phyloP scores from a whole-genome alignment of 1,139 yeast species.

The Suzukiozyma palmioleophila region DNA sequence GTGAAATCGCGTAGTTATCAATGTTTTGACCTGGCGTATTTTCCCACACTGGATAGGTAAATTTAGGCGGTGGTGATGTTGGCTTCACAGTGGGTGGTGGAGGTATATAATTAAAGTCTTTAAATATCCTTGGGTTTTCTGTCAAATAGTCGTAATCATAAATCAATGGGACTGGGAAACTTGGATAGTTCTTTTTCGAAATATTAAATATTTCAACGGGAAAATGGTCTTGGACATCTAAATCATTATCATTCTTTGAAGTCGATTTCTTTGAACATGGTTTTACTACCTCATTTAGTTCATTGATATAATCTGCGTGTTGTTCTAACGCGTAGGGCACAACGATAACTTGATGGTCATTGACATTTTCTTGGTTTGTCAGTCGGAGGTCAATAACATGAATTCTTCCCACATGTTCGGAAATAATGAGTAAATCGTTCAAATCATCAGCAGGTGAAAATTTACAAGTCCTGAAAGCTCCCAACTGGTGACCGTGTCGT shows the following conservation, averaged over 20 bases:
- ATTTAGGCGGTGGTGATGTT: conserved; percentile 16
- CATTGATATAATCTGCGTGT: conserved; percentile 24
- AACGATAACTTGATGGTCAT: conserved; percentile 66
- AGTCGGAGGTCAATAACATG: conserved; percentile 78
- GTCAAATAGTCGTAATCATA: conserved; percentile 42
- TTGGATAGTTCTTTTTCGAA: conserved; percentile 4
- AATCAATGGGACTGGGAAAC: conserved; percentile 39
- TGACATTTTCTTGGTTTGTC: conserved; percentile 39
- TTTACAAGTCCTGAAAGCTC: conserved; percentile 65
- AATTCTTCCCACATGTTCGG: conserved; percentile 84
- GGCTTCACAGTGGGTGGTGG: conserved; percentile 14
- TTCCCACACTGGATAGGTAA: conserved; percentile 23
- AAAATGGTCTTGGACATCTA: conserved; percentile 5
- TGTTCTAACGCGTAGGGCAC: conserved; percentile 45
- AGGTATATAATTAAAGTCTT: conserved; percentile 31
- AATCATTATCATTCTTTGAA: conserved; percentile 2
- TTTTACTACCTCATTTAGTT: not conserved
- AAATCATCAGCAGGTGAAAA: conserved; percentile 57
- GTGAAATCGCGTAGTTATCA: conserved; percentile 8
- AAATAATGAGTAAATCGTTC: conserved; percentile 69
- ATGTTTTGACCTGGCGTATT: conserved; percentile 3
- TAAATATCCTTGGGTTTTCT: conserved; percentile 39
- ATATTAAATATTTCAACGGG: conserved; percentile 10
- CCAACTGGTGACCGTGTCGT: conserved; percentile 51
- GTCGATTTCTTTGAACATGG: conserved; percentile 1